phyloP scores from a whole-genome alignment of 208 protist species.

The Angomonas desouzai region DNA sequence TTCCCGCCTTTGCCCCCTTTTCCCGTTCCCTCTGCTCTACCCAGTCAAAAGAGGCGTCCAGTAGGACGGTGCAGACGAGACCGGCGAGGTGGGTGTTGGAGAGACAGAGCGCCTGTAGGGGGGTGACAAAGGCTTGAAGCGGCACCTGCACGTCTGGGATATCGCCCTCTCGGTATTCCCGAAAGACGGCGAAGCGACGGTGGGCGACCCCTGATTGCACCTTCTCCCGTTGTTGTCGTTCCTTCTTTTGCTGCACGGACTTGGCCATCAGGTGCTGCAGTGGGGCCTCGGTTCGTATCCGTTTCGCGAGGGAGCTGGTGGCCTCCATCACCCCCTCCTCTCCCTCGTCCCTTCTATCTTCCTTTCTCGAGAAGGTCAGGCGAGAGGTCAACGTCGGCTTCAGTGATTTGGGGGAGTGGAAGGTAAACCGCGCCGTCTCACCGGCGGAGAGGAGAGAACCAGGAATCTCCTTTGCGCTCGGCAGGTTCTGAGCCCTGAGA shows the following conservation, averaged over 20 bases:
- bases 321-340: not conserved
- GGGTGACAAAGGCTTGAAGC: constrained; percentile 58
- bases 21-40: not conserved
- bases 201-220: not conserved
- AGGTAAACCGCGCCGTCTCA: constrained; percentile 6
- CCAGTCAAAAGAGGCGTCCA: constrained; percentile 10
- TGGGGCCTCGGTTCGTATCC: constrained; percentile 9
- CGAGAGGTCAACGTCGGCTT: not conserved
- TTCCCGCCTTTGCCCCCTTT: not conserved
- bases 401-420: not conserved
- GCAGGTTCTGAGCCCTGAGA: not conserved
- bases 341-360: constrained; percentile 4
- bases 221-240: constrained; percentile 8
- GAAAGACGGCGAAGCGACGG: constrained; percentile 20
- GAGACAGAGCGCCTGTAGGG: constrained; percentile 74
- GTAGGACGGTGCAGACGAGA: constrained; percentile 13
- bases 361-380: not conserved
- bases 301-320: not conserved
- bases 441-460: constrained; percentile 3
- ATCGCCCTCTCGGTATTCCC: constrained; percentile 55
- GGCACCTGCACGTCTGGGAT: constrained; percentile 83
- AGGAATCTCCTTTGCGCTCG: not conserved
- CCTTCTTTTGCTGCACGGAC: constrained; percentile 8
- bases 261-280: constrained; percentile 13
- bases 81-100: constrained; percentile 47